Evolutionary conservation across 805 yeast genomes (phyloP).

Genomic region (Torulaspora franciscae): DNA sequence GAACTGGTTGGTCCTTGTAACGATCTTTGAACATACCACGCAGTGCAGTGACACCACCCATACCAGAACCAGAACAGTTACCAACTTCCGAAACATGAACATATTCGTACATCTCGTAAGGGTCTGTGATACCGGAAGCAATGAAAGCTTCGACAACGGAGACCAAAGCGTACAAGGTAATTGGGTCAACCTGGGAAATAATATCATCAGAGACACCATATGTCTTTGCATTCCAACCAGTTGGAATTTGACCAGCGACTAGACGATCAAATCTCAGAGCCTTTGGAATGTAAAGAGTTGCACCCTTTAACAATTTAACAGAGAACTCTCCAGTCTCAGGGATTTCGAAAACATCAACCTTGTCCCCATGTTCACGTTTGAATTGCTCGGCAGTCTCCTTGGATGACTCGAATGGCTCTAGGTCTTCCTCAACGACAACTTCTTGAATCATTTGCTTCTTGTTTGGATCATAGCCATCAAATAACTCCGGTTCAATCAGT

Average conservation of each 20-base stretch:
- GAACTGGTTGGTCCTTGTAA: slow-evolving; percentile 87
- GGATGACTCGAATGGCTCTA: slow-evolving; percentile 92
- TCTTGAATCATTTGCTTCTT: slow-evolving; percentile 93
- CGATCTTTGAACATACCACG: slow-evolving; percentile 98
- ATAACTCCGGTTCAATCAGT: slow-evolving; percentile 91
- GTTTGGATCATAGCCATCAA: slow-evolving; percentile 90
- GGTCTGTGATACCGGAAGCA: slow-evolving; percentile 93
- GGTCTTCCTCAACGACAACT: slow-evolving; percentile 91
- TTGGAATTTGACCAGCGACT: slow-evolving; percentile 82
- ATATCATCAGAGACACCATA: slow-evolving; percentile 95
- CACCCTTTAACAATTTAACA: slow-evolving; percentile 88
- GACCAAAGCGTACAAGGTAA: slow-evolving; percentile 88
- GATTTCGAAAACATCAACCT: slow-evolving; percentile 85
- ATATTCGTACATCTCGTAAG: slow-evolving; percentile 96
- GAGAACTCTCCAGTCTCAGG: slow-evolving; percentile 89
- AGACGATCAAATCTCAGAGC: slow-evolving; percentile 60
- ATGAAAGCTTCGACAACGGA: slow-evolving; percentile 93
- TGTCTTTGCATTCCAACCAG: slow-evolving; percentile 94
- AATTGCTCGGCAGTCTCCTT: slow-evolving; percentile 94
- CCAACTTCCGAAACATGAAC: slow-evolving; percentile 98
- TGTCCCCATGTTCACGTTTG: slow-evolving; percentile 88
- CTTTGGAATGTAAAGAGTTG: slow-evolving; percentile 84
- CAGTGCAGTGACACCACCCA: slow-evolving; percentile 98
- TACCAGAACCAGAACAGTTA: slow-evolving; percentile 99
- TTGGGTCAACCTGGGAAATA: slow-evolving; percentile 91